Evolutionary conservation across 1,284 basidiomycete species (phyloP).

Genomic region (Apiotrichum akiyoshidainum): DNA sequence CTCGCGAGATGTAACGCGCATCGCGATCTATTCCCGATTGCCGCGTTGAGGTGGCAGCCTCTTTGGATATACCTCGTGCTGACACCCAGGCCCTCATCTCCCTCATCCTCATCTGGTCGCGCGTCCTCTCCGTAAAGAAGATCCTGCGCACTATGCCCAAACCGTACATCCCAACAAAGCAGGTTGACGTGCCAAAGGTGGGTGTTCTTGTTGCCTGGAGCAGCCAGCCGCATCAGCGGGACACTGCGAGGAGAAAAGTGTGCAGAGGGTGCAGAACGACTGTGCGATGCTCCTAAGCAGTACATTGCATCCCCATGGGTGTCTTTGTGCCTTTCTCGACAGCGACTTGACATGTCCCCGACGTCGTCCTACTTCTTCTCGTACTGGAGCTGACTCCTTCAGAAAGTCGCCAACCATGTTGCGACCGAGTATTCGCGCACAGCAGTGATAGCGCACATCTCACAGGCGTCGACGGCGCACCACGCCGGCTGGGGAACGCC

Average conservation of each 20-base stretch:
- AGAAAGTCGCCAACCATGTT: constrained; percentile 71
- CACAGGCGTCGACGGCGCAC: constrained; percentile 64
- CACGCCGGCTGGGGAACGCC: constrained; percentile 80
- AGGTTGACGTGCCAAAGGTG: constrained; percentile 69
- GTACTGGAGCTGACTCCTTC: constrained; percentile 5
- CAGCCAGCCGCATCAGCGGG: too few relatives aligned
- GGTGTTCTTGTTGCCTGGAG: constrained; percentile 27
- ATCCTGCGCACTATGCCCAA: constrained; percentile 61
- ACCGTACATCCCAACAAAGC: constrained; percentile 61
- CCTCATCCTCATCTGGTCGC: constrained; percentile 37
- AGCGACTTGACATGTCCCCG: background rate
- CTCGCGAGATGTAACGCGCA: too few relatives aligned
- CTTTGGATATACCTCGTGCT: too few relatives aligned
- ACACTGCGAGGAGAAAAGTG: too few relatives aligned
- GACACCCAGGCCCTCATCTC: constrained; percentile 30
- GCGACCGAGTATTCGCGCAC: constrained; percentile 73
- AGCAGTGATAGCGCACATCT: constrained; percentile 71
- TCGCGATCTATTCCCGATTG: too few relatives aligned
- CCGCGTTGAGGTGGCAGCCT: too few relatives aligned
- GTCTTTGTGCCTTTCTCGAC: too few relatives aligned
- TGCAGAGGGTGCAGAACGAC: too few relatives aligned
- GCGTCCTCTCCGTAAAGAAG: constrained; percentile 40
- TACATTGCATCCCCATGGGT: too few relatives aligned
- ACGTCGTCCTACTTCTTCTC: background rate
- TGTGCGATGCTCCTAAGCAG: too few relatives aligned